These are phyloP conservation scores for Dactylellina haptotyla DNA, from an alignment of 2,329 filamentous ascomycete species.

Conservation along the genomic window DNA sequence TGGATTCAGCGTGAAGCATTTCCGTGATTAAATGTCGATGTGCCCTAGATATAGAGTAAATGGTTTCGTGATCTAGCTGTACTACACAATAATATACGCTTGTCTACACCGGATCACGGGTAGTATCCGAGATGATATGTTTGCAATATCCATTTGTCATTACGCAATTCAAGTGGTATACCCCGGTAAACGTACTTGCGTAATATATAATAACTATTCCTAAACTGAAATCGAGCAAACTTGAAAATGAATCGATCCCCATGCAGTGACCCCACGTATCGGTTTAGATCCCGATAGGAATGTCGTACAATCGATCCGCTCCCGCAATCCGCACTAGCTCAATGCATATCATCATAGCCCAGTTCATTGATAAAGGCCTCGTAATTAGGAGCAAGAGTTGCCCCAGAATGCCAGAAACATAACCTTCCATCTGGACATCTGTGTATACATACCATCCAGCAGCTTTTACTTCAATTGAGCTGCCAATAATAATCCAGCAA, in stretches of 20 bases:
- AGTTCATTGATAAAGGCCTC: too few relatives aligned
- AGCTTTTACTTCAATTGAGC: neutral
- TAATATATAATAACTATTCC: neutral
- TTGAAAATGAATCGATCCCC: neutral
- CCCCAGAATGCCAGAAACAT: too few relatives aligned
- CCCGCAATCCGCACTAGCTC: neutral
- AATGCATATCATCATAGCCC: neutral
- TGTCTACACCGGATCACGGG: too few relatives aligned
- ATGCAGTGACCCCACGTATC: neutral
- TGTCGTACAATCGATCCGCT: neutral
- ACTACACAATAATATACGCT: too few relatives aligned
- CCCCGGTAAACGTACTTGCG: too few relatives aligned
- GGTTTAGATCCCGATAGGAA: neutral
- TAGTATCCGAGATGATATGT: too few relatives aligned
- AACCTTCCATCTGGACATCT: neutral
- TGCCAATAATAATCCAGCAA: neutral
- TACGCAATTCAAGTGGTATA: too few relatives aligned
- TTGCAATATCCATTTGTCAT: too few relatives aligned
- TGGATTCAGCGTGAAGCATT: slow-evolving; percentile 46
- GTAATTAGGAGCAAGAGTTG: too few relatives aligned
- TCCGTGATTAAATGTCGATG: slow-evolving; percentile 30
- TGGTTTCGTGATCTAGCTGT: neutral
- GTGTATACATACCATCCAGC: neutral
- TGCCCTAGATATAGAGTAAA: neutral
- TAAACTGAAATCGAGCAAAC: too few relatives aligned